phyloP scores from a whole-genome alignment of 371 early-diverging fungal genomes.

The Chytridium lagenaria region DNA sequence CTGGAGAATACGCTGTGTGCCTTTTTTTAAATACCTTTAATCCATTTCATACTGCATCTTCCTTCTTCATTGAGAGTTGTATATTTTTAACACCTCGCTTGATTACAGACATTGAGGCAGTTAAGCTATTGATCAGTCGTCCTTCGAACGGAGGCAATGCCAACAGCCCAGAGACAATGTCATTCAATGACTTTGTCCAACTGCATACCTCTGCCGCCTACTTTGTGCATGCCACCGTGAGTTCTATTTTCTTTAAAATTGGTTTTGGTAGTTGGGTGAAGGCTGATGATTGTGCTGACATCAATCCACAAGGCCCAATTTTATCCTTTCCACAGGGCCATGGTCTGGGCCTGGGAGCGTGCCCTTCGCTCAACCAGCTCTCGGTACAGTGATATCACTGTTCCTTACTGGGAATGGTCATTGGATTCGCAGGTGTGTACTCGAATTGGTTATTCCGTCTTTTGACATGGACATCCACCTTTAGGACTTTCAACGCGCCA shows the following conservation, averaged over 20 bases:
- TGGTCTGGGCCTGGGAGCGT: conserved; percentile 24
- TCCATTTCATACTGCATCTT: too few species aligned
- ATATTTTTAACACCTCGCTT: too few species aligned
- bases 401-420: conserved; percentile 8
- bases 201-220: conserved; percentile 63
- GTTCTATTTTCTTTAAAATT: not conserved
- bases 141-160: too few species aligned
- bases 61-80: too few species aligned
- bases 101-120: too few species aligned
- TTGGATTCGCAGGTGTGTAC: conserved; percentile 4
- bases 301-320: conserved; percentile 17
- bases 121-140: too few species aligned
- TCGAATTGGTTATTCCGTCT: not conserved
- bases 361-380: conserved; percentile 16
- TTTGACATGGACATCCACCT: not conserved
- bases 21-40: too few species aligned
- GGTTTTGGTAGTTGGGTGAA: not conserved
- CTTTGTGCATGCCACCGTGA: conserved; percentile 56
- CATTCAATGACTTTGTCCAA: conserved; percentile 65
- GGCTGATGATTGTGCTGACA: not conserved
- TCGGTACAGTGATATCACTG: not conserved
- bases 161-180: conserved; percentile 94
- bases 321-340: conserved; percentile 20
- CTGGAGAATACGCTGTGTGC: too few species aligned
- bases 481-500: not conserved